Conservation (phyloP, 768 basidiomycete species). For the Mycena alexandri region DNA sequence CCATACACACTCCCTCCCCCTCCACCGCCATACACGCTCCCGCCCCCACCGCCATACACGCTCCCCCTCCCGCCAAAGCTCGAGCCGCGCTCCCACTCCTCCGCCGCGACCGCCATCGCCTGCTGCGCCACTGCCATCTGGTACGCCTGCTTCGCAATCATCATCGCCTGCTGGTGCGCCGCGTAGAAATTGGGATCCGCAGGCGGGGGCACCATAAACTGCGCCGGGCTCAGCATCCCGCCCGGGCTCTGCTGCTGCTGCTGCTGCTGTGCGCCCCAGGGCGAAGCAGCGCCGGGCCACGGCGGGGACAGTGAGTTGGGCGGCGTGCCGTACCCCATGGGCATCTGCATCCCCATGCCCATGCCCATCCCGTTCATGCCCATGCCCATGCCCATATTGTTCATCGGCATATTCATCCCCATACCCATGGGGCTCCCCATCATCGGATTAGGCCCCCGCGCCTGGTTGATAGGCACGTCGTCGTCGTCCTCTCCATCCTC, state of each 20-base stretch:
- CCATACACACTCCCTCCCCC: slow-evolving; percentile 50
- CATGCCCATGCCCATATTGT: slow-evolving; percentile 44
- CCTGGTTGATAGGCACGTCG: slow-evolving; percentile 61
- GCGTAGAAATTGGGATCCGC: slow-evolving; percentile 71
- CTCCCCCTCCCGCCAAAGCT: slow-evolving; percentile 53
- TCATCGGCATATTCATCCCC: slow-evolving; percentile 42
- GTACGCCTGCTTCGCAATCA: slow-evolving; percentile 89
- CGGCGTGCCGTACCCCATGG: slow-evolving; percentile 21
- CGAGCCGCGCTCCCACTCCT: slow-evolving; percentile 91
- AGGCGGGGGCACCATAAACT: slow-evolving; percentile 55
- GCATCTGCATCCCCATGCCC: slow-evolving; percentile 31
- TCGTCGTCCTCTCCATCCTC: slow-evolving; percentile 51
- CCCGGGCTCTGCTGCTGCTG: slow-evolving; percentile 53
- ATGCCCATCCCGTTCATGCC: slow-evolving; percentile 44
- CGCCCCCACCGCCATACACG: slow-evolving; percentile 32
- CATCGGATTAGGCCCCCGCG: slow-evolving; percentile 58
- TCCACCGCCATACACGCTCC: slow-evolving; percentile 46
- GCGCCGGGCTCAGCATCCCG: slow-evolving; percentile 52
- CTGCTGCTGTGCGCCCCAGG: slow-evolving; percentile 40
- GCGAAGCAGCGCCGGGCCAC: slow-evolving; percentile 9
- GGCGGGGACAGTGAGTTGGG: slow-evolving; percentile 24
- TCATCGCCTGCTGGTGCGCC: slow-evolving; percentile 91
- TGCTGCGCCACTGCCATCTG: slow-evolving; percentile 93
- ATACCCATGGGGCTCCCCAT: slow-evolving; percentile 47
- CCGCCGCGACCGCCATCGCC: slow-evolving; percentile 88